Evolutionary conservation across 116 monocot species (phyloP).

Genomic region (Trichopus zeylanicus): DNA sequence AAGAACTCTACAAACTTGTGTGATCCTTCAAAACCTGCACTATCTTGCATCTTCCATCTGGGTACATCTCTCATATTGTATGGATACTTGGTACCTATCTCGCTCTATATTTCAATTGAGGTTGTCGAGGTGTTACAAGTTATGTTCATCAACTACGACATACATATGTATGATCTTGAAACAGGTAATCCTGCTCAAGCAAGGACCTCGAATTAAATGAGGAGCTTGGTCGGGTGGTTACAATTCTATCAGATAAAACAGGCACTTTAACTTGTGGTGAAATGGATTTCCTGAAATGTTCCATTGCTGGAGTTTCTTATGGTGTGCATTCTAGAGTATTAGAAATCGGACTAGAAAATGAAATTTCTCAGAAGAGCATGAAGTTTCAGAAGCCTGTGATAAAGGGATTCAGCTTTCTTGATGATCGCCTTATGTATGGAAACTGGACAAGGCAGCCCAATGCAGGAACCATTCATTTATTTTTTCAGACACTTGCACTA

Average conservation of each 20-base stretch:
- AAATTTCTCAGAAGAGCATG: slow-evolving; percentile 17
- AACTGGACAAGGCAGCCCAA: slow-evolving; percentile 49
- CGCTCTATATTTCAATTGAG: slow-evolving; percentile 91
- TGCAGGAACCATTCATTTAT: slow-evolving; percentile 33
- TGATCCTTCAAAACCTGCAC: slow-evolving; percentile 31
- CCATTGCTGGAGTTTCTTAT: slow-evolving; percentile 83
- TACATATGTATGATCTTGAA: slow-evolving; percentile 92
- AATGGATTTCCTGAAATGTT: slow-evolving; percentile 94
- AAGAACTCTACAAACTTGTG: slow-evolving; percentile 27
- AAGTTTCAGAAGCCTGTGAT: slow-evolving; percentile 25
- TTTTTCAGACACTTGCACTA: slow-evolving; percentile 56
- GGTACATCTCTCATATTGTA: slow-evolving; percentile 85
- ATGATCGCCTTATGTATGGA: slow-evolving; percentile 68
- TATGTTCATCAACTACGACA: slow-evolving; percentile 85
- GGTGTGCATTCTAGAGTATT: slow-evolving; percentile 51
- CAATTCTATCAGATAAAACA: slow-evolving; percentile 83
- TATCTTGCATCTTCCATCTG: slow-evolving; percentile 75
- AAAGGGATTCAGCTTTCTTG: slow-evolving; percentile 86
- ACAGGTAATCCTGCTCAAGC: slow-evolving; percentile 66
- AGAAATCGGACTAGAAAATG: slow-evolving; percentile 44
- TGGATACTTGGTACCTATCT: slow-evolving; percentile 93
- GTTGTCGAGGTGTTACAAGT: slow-evolving; percentile 88
- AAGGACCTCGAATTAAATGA: slow-evolving; percentile 92
- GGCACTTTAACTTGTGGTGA: slow-evolving; percentile 94
- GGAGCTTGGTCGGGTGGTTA: slow-evolving; percentile 92